Percentiles rank a stretch among this genome's conserved stretches.
phyloP scores from a whole-genome alignment of 108 stramenopile species.

The Mediolabrus comicus region DNA sequence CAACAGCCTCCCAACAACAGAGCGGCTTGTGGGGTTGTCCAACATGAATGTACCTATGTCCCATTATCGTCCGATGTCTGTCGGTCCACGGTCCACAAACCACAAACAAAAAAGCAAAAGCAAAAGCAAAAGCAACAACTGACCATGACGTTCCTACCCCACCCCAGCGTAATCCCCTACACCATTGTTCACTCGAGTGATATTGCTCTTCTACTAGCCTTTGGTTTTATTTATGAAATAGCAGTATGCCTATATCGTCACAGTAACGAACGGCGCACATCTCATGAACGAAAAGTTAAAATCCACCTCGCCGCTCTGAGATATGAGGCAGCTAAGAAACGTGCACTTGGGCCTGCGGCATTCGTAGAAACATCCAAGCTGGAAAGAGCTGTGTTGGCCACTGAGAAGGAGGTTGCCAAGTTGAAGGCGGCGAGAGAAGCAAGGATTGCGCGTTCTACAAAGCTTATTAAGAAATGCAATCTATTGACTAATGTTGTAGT shows the following conservation, averaged over 20 bases:
- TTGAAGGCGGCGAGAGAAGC: constrained; percentile 38
- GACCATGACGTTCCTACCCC: constrained; percentile 33
- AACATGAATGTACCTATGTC: no score
- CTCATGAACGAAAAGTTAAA: constrained; percentile 44
- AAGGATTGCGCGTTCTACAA: constrained; percentile 33
- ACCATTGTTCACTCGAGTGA: constrained; percentile 50
- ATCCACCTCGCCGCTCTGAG: constrained; percentile 47
- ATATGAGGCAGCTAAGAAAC: constrained; percentile 53
- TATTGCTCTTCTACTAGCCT: constrained; percentile 59
- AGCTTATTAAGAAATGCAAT: constrained; percentile 42
- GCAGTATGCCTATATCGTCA: constrained; percentile 43
- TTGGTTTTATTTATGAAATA: constrained; percentile 59
- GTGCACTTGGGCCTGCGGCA: constrained; percentile 65
- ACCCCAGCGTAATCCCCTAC: constrained; percentile 34
- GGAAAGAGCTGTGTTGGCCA: constrained; percentile 69
- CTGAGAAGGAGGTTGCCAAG: constrained; percentile 58
- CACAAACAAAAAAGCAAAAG: no score
- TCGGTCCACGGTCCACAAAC: no score
- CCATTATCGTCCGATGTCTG: no score
- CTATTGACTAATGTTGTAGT: constrained; percentile 36
- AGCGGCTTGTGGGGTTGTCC: no score
- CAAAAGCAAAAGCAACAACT: no score
- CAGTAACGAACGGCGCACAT: constrained; percentile 42
- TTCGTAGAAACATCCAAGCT: constrained; percentile 85
- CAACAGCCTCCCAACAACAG: no score